These are phyloP conservation scores for Theileria annulata DNA, from an alignment of 169 alveolate species.

Conservation along the genomic window DNA sequence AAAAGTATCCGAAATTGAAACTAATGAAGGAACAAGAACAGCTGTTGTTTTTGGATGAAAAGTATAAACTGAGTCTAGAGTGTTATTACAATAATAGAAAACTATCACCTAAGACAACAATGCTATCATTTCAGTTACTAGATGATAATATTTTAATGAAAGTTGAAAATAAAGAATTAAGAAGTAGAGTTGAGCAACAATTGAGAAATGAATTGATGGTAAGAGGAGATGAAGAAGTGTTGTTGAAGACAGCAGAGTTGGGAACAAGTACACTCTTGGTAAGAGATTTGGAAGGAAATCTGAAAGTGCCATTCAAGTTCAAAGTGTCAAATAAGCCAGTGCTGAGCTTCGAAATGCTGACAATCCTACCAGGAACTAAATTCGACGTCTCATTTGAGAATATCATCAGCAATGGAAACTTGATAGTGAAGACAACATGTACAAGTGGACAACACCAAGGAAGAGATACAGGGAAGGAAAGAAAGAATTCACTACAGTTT, in stretches of 20 bases:
- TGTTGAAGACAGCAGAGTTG: neutral
- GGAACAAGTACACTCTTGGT: neutral
- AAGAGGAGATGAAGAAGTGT: neutral
- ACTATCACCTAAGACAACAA: neutral
- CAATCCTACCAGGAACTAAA: neutral
- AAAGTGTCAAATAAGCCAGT: neutral
- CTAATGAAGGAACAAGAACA: conserved; percentile 5
- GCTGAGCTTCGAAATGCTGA: neutral
- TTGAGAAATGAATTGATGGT: neutral
- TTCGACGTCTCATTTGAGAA: neutral
- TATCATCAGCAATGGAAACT: neutral
- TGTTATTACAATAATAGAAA: neutral
- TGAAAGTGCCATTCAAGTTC: neutral
- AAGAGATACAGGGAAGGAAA: neutral
- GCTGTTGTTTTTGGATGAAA: conserved; percentile 10
- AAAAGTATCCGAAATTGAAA: neutral
- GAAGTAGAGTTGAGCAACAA: neutral
- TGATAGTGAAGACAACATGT: neutral
- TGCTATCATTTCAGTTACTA: neutral
- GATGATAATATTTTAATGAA: neutral
- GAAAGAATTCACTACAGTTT: neutral
- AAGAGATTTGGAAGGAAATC: neutral
- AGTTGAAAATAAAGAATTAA: neutral
- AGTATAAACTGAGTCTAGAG: neutral
- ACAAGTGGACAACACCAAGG: neutral